Evolutionary conservation across 2,329 filamentous ascomycete genomes (phyloP).

Genomic region (Xylaria sp.): DNA sequence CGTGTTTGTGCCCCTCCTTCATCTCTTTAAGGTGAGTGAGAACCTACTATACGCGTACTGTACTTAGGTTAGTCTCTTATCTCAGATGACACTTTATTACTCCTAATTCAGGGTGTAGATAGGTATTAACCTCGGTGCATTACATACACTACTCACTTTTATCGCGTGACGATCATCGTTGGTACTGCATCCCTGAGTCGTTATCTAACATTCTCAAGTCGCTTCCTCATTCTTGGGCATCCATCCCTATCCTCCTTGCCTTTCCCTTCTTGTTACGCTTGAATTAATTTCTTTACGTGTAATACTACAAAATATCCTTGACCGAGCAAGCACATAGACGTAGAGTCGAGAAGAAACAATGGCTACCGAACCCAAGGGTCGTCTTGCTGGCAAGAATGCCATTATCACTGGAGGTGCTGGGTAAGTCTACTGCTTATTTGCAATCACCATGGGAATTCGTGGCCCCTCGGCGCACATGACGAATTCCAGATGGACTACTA

Average conservation of each 20-base stretch:
- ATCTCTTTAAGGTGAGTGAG: constrained; percentile 1
- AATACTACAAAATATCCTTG: constrained; percentile 1
- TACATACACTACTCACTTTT: background rate
- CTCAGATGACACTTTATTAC: constrained; percentile 6
- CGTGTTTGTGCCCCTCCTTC: constrained; percentile 31
- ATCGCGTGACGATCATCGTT: constrained; percentile 7
- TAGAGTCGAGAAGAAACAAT: constrained; percentile 35
- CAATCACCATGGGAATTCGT: background rate
- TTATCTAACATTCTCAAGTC: background rate
- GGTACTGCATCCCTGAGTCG: background rate
- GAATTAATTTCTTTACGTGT: background rate
- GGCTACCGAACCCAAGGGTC: constrained; percentile 55
- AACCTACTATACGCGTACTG: background rate
- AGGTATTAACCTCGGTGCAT: background rate
- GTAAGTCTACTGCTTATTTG: constrained; percentile 64
- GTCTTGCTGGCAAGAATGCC: constrained; percentile 70
- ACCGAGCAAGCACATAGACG: background rate
- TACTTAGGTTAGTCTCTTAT: constrained; percentile 10
- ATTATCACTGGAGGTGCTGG: constrained; percentile 87
- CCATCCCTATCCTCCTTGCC: background rate
- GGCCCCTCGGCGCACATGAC: background rate
- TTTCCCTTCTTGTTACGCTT: background rate
- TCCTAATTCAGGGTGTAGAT: constrained; percentile 16
- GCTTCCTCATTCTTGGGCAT: background rate
- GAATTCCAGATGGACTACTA: constrained; percentile 8